Percentiles rank a stretch among this genome's conserved stretches.
Conservation (phyloP, 192 early-diverging fungal genomes). For the Coemansia sp. region DNA sequence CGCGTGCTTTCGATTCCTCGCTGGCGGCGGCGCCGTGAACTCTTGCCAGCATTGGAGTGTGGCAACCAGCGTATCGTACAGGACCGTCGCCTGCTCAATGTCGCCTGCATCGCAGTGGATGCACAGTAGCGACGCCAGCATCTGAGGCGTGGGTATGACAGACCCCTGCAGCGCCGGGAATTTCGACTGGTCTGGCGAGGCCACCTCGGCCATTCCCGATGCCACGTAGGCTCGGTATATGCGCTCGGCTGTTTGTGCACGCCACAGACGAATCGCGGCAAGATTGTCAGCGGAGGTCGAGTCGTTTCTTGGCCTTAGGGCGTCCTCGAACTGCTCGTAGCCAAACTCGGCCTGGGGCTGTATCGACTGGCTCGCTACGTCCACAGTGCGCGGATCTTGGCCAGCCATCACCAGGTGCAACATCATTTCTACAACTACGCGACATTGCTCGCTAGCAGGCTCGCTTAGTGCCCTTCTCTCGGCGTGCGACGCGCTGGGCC, state of each 20-base stretch:
- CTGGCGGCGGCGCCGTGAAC: not conserved
- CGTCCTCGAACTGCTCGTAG: constrained; percentile 29
- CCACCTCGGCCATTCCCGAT: constrained; percentile 34
- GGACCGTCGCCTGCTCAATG: constrained; percentile 28
- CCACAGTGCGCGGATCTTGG: constrained; percentile 14
- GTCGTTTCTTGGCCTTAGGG: constrained; percentile 4
- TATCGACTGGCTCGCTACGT: not conserved
- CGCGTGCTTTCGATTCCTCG: not conserved
- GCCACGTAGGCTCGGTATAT: constrained; percentile 43
- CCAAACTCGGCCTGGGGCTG: constrained; percentile 10
- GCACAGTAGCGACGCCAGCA: constrained; percentile 22
- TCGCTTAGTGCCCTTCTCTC: not conserved
- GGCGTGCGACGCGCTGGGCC: not conserved
- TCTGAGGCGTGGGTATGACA: constrained; percentile 26
- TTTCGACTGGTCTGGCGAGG: constrained; percentile 27
- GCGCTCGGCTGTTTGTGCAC: constrained; percentile 38
- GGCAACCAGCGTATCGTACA: constrained; percentile 33
- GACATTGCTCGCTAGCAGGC: not conserved
- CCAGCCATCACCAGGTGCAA: constrained; percentile 26
- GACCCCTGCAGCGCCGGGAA: constrained; percentile 35
- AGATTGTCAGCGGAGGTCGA: not conserved
- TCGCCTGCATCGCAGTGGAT: constrained; percentile 22
- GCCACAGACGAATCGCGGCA: constrained; percentile 14
- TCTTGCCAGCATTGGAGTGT: constrained; percentile 5
- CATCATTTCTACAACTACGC: constrained; percentile 10